phyloP scores from a whole-genome alignment of 768 basidiomycete genomes.

The Russula sp. region DNA sequence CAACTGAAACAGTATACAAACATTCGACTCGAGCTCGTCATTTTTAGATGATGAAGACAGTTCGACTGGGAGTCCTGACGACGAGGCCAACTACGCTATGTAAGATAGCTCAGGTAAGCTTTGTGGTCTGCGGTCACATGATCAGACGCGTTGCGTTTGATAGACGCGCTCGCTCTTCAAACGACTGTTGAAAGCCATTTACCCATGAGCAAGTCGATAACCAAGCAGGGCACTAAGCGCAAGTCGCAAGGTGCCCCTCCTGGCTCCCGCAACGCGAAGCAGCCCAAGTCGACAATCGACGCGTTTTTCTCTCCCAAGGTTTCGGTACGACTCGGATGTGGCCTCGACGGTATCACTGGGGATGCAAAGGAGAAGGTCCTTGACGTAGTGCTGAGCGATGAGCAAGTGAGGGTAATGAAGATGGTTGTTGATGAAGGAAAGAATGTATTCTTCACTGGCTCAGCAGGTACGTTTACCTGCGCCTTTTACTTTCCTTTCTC shows the following conservation, averaged over 20 bases:
- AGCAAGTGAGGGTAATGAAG: conserved; percentile 51
- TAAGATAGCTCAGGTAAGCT: too few relatives aligned
- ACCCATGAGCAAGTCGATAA: conserved; percentile 20
- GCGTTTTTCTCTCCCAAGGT: conserved; percentile 38
- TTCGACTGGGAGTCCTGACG: too few relatives aligned
- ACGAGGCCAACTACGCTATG: too few relatives aligned
- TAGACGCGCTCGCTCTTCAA: conserved; percentile 1
- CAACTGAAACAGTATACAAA: too few relatives aligned
- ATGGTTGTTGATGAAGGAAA: conserved; percentile 56
- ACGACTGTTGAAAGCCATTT: not conserved
- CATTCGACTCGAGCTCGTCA: too few relatives aligned
- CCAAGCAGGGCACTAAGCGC: conserved; percentile 32
- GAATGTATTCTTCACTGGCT: conserved; percentile 66
- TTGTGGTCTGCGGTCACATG: conserved; percentile 21
- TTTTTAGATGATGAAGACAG: too few relatives aligned
- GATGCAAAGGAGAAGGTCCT: conserved; percentile 29
- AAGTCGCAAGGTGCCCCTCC: conserved; percentile 33
- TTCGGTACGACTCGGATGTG: conserved; percentile 23
- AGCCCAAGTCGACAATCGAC: conserved; percentile 38
- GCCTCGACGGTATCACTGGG: conserved; percentile 25
- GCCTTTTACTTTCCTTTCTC: not conserved
- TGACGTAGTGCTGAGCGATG: conserved; percentile 48
- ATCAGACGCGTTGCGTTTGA: conserved; percentile 18
- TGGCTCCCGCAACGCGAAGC: conserved; percentile 32
- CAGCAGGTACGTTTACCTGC: conserved; percentile 48